Conservation (phyloP, 805 yeast species). For the Candida nonsorbophila region DNA sequence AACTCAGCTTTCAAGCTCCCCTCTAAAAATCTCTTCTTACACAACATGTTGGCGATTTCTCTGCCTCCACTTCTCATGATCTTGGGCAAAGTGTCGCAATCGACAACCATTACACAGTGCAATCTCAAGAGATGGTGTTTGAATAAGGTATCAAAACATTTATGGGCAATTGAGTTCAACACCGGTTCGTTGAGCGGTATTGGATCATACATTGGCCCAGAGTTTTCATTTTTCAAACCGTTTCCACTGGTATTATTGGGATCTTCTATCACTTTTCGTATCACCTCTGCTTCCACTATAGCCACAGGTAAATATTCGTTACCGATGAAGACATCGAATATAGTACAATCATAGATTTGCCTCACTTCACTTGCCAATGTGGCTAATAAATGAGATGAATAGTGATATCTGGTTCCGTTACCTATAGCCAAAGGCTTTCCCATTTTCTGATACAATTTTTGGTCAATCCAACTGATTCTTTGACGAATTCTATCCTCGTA, state of each 20-base stretch:
- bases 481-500: slow-evolving; percentile 91
- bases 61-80: slow-evolving; percentile 79
- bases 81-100: slow-evolving; percentile 78
- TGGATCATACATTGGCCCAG: slow-evolving; percentile 23
- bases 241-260: slow-evolving; percentile 10
- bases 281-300: slow-evolving; percentile 66
- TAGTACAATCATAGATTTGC: slow-evolving; percentile 82
- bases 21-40: slow-evolving; percentile 67
- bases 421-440: slow-evolving; percentile 28
- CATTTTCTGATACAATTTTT: slow-evolving; percentile 26
- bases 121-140: slow-evolving; percentile 66
- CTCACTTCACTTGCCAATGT: slow-evolving; percentile 79
- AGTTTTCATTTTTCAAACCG: slow-evolving; percentile 12
- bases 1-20: slow-evolving; percentile 78
- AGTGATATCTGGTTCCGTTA: slow-evolving; percentile 58
- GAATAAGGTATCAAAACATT: slow-evolving; percentile 38
- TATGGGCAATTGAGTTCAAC: slow-evolving; percentile 38
- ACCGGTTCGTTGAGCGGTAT: slow-evolving; percentile 40
- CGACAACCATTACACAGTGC: slow-evolving; percentile 75
- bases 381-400: slow-evolving; percentile 80
- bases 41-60: slow-evolving; percentile 88
- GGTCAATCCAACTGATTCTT: slow-evolving; percentile 61
- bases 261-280: slow-evolving; percentile 31
- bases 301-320: slow-evolving; percentile 82
- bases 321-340: slow-evolving; percentile 77